These are phyloP conservation scores for Talaromyces marneffei DNA, from an alignment of 2,329 filamentous ascomycete genomes.

Conservation along the genomic window DNA sequence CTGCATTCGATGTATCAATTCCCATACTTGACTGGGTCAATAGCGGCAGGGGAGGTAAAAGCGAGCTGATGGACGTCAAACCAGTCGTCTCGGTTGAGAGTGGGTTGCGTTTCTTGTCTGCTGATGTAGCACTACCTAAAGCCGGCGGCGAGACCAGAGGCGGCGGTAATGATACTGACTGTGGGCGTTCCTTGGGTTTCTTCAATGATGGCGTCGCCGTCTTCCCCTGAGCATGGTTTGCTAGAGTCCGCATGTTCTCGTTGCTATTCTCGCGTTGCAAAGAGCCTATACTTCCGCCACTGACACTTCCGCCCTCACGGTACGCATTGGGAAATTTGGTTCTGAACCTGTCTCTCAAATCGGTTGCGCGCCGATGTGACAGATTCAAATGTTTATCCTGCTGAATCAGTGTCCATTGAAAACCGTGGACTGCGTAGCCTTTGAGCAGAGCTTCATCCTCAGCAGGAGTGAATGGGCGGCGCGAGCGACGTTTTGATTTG, in stretches of 20 bases:
- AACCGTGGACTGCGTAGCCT: slow-evolving; percentile 55
- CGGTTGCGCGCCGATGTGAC: slow-evolving; percentile 49
- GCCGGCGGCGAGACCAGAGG: slow-evolving; percentile 19
- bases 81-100: not conserved
- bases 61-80: slow-evolving; percentile 11
- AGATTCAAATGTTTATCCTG: slow-evolving; percentile 51
- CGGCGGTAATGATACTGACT: slow-evolving; percentile 1
- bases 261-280: slow-evolving; percentile 8
- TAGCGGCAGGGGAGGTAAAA: slow-evolving; percentile 23
- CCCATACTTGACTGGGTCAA: slow-evolving; percentile 20
- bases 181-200: not conserved
- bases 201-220: not conserved
- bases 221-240: not conserved
- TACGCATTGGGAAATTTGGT: slow-evolving; percentile 56
- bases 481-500: slow-evolving; percentile 47
- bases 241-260: not conserved
- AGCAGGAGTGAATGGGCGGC: slow-evolving; percentile 50
- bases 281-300: slow-evolving; percentile 24
- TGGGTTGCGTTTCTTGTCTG: slow-evolving; percentile 2
- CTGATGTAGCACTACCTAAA: not conserved
- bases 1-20: slow-evolving; percentile 1
- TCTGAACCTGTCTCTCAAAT: slow-evolving; percentile 57
- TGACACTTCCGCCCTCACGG: slow-evolving; percentile 39
- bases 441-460: slow-evolving; percentile 56
- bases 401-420: slow-evolving; percentile 56